phyloP scores from a whole-genome alignment of 345 rosid genomes.

The Citrus mangshanensis region DNA sequence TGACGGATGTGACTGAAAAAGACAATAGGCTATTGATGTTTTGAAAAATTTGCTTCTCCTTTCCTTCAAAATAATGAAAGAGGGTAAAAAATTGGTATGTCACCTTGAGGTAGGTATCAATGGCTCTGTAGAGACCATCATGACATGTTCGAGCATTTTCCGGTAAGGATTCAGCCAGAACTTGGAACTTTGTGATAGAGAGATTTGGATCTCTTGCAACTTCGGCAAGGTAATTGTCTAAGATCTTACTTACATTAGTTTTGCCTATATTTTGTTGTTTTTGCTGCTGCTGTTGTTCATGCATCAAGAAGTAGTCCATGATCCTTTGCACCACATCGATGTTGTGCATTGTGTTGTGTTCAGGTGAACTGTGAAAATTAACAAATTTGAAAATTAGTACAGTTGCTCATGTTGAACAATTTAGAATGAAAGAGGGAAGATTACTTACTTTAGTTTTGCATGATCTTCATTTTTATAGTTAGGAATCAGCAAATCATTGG shows the following conservation, averaged over 20 bases:
- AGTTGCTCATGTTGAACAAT: constrained; percentile 6
- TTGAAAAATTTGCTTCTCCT: background rate
- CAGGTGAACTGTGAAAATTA: constrained; percentile 45
- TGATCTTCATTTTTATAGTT: constrained; percentile 56
- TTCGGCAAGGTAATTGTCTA: constrained; percentile 76
- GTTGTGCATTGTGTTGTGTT: constrained; percentile 54
- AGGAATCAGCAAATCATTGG: constrained; percentile 75
- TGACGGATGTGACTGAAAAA: constrained; percentile 68
- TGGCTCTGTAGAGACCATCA: constrained; percentile 90
- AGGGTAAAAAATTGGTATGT: background rate
- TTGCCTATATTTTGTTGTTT: constrained; percentile 36
- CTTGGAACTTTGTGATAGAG: constrained; percentile 72
- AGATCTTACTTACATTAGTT: constrained; percentile 59
- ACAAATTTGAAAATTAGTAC: background rate
- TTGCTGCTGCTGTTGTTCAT: constrained; percentile 70
- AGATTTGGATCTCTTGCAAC: constrained; percentile 78
- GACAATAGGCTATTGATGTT: constrained; percentile 1
- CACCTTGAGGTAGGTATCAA: constrained; percentile 90
- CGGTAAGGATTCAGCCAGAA: constrained; percentile 73
- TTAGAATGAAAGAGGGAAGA: constrained; percentile 10
- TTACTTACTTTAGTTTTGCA: constrained; percentile 46
- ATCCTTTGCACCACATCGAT: constrained; percentile 67
- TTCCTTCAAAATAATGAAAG: background rate
- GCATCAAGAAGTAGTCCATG: constrained; percentile 68
- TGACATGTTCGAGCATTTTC: constrained; percentile 62